Evolutionary conservation across 129 eudicot species (phyloP).

Genomic region (Helianthus tuberosus): DNA sequence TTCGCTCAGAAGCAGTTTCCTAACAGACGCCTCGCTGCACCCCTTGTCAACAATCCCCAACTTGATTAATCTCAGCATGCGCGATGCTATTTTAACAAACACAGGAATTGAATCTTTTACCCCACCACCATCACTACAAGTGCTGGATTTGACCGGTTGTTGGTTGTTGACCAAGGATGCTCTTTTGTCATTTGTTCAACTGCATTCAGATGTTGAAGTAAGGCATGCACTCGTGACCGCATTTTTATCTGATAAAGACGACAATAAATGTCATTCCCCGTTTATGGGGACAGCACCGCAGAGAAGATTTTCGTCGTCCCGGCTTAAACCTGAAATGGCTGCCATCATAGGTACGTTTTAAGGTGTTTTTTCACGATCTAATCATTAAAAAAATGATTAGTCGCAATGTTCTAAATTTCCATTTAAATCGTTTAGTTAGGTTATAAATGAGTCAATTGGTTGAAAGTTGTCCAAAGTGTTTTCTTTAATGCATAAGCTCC

Average conservation of each 20-base stretch:
- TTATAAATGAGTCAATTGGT: background rate
- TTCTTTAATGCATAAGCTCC: background rate
- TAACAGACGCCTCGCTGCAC: slow-evolving; percentile 66
- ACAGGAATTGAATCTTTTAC: slow-evolving; percentile 56
- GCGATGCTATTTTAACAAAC: slow-evolving; percentile 73
- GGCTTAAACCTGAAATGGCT: slow-evolving; percentile 34
- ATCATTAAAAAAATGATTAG: background rate
- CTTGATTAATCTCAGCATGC: slow-evolving; percentile 51
- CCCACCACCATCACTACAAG: slow-evolving; percentile 58
- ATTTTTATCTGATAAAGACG: slow-evolving; percentile 26
- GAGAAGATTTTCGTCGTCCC: slow-evolving; percentile 37
- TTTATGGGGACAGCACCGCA: slow-evolving; percentile 30
- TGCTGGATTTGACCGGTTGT: slow-evolving; percentile 78
- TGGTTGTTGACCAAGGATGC: slow-evolving; percentile 79
- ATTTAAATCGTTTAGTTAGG: background rate
- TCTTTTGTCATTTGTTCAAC: slow-evolving; percentile 49
- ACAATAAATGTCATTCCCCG: slow-evolving; percentile 28
- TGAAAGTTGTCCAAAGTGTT: background rate
- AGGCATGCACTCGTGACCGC: slow-evolving; percentile 56
- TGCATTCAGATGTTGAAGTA: slow-evolving; percentile 56
- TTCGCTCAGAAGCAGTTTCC: slow-evolving; percentile 55
- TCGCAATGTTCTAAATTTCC: background rate
- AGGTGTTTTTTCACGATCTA: background rate
- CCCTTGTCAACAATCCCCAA: slow-evolving; percentile 48
- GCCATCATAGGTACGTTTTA: slow-evolving; percentile 51